Base-by-base conservation (phyloP, 208 protist species). In the Phytomonas sp. region DNA sequence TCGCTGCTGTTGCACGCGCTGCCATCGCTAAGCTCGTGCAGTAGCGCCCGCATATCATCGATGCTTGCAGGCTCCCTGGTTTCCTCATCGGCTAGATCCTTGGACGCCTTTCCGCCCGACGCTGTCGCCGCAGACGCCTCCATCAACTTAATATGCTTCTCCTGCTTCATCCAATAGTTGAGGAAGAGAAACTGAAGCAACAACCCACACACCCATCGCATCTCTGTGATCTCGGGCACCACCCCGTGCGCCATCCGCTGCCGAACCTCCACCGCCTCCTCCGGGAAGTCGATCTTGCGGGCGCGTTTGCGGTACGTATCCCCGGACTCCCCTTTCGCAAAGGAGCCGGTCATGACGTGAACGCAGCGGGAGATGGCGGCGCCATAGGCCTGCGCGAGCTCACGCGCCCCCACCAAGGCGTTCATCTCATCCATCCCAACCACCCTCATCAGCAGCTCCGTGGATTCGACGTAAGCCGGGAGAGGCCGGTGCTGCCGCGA, bases 301-400 rank as follows among this genome's bases (percentile, higher is more conserved):
- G 91, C 91, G 5, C 91, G 79, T 71, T 91, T 83, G 36, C 91
- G 82, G 74, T 96, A 96, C 31, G 91, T 96, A 72, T 86, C 77
- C 13, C 74, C 83, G 8, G 40, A 68, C 26, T 7, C 63, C 30
- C 77, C 70, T 13, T 36, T 75, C 4, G 83, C 86, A 53, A 94
- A 93, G 51, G 80, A 86, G 59, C 91, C 91, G 9, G 88, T 94
- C 84, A 96, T 90, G 71, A 91, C 56, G 67, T 96, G 91, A 67
- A 96, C 88, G 0, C 75, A 75, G 11, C 91, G 91, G 28, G 88
- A 85, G n/a, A 96, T 69, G 30, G 82, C 84, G 4, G 85, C 86
- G 30, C 91, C 83, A 76, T 96, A 96, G 68, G 30, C 67, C 30
- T 67, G 70, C 26, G 68, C 65, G 34, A 68, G 59, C 62, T 69